These are phyloP conservation scores for Penicillium concentricum DNA, from an alignment of 2,329 filamentous ascomycete genomes.

Conservation along the genomic window DNA sequence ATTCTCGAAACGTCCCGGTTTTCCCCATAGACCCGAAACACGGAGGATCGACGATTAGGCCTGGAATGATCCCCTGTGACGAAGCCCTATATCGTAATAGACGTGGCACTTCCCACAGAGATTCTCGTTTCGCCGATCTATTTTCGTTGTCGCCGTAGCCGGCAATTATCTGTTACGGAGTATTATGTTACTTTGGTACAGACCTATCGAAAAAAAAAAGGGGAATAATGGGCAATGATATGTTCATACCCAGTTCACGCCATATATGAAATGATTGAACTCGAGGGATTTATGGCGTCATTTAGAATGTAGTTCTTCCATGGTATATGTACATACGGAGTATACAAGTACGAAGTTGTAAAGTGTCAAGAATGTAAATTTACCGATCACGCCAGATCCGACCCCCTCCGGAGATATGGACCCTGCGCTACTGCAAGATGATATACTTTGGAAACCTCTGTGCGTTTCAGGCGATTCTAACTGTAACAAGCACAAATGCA, in stretches of 20 bases:
- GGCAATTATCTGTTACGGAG: background rate
- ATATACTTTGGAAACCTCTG: slow-evolving; percentile 4
- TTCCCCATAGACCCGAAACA: slow-evolving; percentile 13
- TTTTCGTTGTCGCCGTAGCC: background rate
- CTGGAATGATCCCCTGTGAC: background rate
- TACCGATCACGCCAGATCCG: slow-evolving; percentile 15
- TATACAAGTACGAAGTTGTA: no score
- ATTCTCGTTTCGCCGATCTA: background rate
- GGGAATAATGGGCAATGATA: background rate
- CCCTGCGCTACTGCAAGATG: slow-evolving; percentile 7
- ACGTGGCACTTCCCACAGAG: background rate
- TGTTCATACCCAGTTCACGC: background rate
- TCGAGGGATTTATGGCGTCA: slow-evolving; percentile 10
- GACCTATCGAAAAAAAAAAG: background rate
- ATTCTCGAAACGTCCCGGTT: slow-evolving; percentile 5
- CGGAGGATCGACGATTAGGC: slow-evolving; percentile 18
- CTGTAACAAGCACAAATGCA: no score
- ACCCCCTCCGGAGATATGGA: slow-evolving; percentile 15
- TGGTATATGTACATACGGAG: background rate
- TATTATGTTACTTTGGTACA: background rate
- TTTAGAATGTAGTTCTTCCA: background rate
- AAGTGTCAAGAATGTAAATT: background rate
- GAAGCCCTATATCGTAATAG: background rate
- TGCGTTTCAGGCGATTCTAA: slow-evolving; percentile 2
- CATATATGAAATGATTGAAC: background rate